phyloP scores from a whole-genome alignment of 768 basidiomycete species.

The Suillus subaureus region DNA sequence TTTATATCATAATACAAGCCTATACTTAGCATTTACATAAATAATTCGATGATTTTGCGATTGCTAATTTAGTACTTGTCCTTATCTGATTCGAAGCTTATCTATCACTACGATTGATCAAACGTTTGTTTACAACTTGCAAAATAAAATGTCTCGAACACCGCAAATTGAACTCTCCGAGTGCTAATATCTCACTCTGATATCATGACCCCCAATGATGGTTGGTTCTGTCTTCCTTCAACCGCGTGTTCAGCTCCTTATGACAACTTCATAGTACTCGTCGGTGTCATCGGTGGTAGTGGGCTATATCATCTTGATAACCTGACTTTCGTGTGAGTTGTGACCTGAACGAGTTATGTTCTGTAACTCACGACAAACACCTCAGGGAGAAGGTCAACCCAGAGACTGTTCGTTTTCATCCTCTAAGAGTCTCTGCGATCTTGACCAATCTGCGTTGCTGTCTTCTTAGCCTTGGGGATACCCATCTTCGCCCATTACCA shows the following conservation, averaged over 20 bases:
- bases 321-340: slow-evolving; percentile 78
- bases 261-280: slow-evolving; percentile 51
- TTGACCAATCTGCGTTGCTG: neutral
- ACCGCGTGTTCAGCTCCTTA: neutral
- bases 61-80: neutral
- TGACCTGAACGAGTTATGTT: neutral
- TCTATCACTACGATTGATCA: neutral
- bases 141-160: neutral
- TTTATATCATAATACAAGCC: neutral
- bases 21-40: neutral
- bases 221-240: neutral
- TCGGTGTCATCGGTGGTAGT: slow-evolving; percentile 91
- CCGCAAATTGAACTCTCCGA: neutral
- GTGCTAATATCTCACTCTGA: neutral
- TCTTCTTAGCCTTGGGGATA: slow-evolving; percentile 83
- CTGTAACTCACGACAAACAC: neutral
- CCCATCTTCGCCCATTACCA: slow-evolving; percentile 91
- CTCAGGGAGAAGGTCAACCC: slow-evolving; percentile 74
- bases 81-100: slow-evolving; percentile 2
- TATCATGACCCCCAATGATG: slow-evolving; percentile 3
- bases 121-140: neutral
- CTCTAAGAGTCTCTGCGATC: neutral
- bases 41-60: neutral
- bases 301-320: slow-evolving; percentile 94
- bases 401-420: slow-evolving; percentile 61